These are phyloP conservation scores for Beauveria scarabaeidicola DNA, from an alignment of 2,329 filamentous ascomycete species.

Conservation along the genomic window DNA sequence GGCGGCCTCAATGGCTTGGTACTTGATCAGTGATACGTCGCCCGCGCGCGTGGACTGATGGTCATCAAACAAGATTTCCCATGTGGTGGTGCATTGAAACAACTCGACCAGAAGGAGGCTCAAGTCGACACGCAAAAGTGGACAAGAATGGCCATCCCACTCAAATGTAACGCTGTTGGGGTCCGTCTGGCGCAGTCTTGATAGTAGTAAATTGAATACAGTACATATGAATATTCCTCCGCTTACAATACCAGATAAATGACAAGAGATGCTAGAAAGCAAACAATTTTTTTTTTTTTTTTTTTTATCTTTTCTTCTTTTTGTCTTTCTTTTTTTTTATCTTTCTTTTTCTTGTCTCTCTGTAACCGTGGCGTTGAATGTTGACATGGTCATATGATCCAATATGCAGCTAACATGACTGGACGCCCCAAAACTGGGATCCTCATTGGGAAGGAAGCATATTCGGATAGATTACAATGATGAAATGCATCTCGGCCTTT, in stretches of 20 bases:
- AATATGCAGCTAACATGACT: neutral
- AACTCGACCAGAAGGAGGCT: neutral
- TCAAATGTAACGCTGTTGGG: neutral
- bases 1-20: constrained; percentile 1
- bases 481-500: neutral
- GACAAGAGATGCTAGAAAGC: neutral
- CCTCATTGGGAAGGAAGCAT: constrained; percentile 3
- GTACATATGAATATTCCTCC: no score
- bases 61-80: neutral
- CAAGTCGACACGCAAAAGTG: constrained; percentile 2
- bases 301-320: neutral
- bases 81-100: neutral
- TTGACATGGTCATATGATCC: constrained; percentile 1
- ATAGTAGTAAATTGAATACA: no score
- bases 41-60: neutral
- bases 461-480: neutral
- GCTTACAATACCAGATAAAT: neutral
- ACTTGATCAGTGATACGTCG: neutral
- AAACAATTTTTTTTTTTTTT: no score
- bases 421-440: neutral
- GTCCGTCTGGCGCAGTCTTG: neutral
- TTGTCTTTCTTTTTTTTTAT: neutral
- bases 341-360: neutral
- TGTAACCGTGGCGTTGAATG: neutral
- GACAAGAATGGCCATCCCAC: constrained; percentile 2